Base-by-base conservation (phyloP, 2,329 filamentous ascomycete species). In the Neofusicoccum laricinum region DNA sequence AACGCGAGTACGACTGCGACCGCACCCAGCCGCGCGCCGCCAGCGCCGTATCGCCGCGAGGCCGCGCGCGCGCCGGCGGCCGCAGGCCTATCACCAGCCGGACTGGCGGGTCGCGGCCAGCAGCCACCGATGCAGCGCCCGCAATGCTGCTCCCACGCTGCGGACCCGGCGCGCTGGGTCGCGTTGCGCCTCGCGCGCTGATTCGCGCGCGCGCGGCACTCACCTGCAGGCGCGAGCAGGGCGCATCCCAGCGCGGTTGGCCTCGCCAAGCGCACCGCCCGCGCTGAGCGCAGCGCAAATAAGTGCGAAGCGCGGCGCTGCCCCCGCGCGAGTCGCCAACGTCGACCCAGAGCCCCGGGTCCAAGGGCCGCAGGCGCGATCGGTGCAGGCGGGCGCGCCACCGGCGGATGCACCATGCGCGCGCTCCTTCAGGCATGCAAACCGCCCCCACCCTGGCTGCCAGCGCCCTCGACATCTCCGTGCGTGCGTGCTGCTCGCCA, bases 401-500 rank as follows among this genome's bases (percentile, higher is more conserved):
- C 50, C 15, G 50, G 34, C 34, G 15, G 49, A 51, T 36, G 50
- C 19, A 41, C 50, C 19, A 43, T 57, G 53, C 38, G 21, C 53
- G 53, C 53, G 38, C 53, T 57, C 55, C 55, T 59, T 46, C 55
- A 59, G 25, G 38, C 55, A 46, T 41, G 50, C 50, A 41, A 40
- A 41, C 50, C 50, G 50, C 50, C 4, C 32, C 15, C 30, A 4
- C 40, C 21, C 55, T 41, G 14, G 46, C 46, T 30, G 46, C 46
- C 14, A 25, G 46, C 19, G 14, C 11, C 50, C 19, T 30, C 30
- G 30, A 25, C 49, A n/a, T 25, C 30, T 19, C 49, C 30, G 25
- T 25, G 25, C 46, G 21, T 49, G 19, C 46, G n/a, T 32, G 46
- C 46, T 32, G 11, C 21, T 30, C 21, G 21, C 4, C 25, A 19